These are phyloP conservation scores for Senna tora DNA, from an alignment of 306 rosid genomes.

Conservation along the genomic window DNA sequence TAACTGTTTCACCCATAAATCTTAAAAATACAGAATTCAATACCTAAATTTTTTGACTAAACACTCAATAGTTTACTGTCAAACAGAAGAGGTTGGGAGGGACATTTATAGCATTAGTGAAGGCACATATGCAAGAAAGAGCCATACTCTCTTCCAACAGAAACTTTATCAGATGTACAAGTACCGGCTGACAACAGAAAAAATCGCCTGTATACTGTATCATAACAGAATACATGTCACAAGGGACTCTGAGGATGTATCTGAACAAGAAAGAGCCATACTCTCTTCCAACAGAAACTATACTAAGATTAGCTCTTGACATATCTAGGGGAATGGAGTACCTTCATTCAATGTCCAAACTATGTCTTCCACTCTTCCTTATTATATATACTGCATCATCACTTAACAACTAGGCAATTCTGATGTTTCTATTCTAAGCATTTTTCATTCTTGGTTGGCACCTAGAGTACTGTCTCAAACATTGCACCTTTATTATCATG, in stretches of 20 bases:
- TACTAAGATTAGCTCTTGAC: slow-evolving; percentile 91
- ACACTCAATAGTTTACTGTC: no score
- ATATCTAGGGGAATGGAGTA: slow-evolving; percentile 98
- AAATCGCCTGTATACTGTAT: slow-evolving; percentile 97
- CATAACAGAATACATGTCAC: slow-evolving; percentile 98
- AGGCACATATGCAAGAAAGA: no score
- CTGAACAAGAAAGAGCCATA: slow-evolving; percentile 97
- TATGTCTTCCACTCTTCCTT: neutral
- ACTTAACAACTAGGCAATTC: no score
- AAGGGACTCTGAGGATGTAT: slow-evolving; percentile 98
- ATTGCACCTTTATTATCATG: no score
- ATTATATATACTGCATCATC: neutral
- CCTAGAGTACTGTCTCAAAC: neutral
- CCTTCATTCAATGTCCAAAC: slow-evolving; percentile 63
- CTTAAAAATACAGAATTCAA: no score
- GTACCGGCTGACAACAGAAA: no score
- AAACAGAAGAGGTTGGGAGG: no score
- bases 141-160: no score
- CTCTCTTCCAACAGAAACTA: slow-evolving; percentile 86
- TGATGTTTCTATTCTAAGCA: neutral
- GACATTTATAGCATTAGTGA: no score
- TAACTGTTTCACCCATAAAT: no score
- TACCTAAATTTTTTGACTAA: no score
- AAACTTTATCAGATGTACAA: no score
- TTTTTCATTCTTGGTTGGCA: neutral